Conservation (phyloP, 2,329 filamentous ascomycete species). For the Chaetomiaceae sp. region DNA sequence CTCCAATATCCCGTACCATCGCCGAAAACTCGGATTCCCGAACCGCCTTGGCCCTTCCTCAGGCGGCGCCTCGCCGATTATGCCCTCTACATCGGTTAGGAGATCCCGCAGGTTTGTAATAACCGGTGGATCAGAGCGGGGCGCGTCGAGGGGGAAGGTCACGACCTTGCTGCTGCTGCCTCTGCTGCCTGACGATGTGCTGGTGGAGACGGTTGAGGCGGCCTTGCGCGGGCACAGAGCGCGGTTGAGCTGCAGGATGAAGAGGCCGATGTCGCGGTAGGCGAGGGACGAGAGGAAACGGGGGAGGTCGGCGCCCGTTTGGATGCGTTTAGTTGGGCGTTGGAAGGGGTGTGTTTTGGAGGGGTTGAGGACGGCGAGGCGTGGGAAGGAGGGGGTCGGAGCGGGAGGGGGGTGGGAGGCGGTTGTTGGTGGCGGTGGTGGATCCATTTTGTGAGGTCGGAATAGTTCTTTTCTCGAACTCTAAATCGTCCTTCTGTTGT, state of each 20-base stretch:
- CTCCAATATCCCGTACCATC: conserved; percentile 70
- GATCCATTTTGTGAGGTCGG: conserved; percentile 7
- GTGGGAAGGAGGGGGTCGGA: conserved; percentile 29
- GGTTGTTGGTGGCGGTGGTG: conserved; percentile 6
- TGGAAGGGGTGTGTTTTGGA: conserved; percentile 54
- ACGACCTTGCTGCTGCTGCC: not conserved
- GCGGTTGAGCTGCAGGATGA: conserved; percentile 85
- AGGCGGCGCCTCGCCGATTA: conserved; percentile 76
- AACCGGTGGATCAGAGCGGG: conserved; percentile 45
- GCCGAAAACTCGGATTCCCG: conserved; percentile 85
- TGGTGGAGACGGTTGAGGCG: not conserved
- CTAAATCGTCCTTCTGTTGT: not conserved
- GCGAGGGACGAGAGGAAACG: conserved; percentile 76
- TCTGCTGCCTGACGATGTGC: not conserved
- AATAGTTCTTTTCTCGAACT: not conserved
- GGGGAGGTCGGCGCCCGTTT: conserved; percentile 76
- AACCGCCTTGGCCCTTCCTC: conserved; percentile 83
- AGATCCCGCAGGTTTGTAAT: conserved; percentile 63
- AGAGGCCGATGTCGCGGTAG: conserved; percentile 82
- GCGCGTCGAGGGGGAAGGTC: conserved; percentile 14
- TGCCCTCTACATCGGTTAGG: conserved; percentile 57
- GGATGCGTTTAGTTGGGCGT: conserved; percentile 72
- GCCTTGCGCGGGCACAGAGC: conserved; percentile 69
- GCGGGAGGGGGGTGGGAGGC: not conserved
- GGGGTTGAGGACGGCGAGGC: conserved; percentile 46